Base-by-base conservation (phyloP, 1,284 basidiomycete species). In the Ustilago shanxiensis region DNA sequence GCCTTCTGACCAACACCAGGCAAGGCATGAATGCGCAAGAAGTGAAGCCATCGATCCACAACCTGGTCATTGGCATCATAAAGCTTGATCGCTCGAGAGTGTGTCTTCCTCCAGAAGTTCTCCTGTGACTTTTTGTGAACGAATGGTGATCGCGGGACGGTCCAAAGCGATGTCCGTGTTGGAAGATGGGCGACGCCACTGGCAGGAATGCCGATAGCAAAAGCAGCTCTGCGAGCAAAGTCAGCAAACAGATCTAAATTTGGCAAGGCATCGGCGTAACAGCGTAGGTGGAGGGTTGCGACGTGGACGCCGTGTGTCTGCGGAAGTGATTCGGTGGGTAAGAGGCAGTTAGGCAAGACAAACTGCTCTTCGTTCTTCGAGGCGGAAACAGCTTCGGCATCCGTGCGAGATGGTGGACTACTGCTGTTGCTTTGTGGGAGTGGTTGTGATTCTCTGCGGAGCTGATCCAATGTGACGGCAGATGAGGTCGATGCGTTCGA, bases 71-170 rank as follows among this genome's bases (percentile, higher is more conserved):
- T 90, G 11, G 95, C 90, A 86, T 99, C 95, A 89, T 90, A 98
- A 1, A 95, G 92, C 87, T 95, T 95, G 88, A 99, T 91, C 24
- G 90, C 90, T 16, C 95, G 89, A 81, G 92, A 93, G 85, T 96
- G 93, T 62, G 93, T 92, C 81, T 89, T 89, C 33, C 94, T 88
- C 87, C 95, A 92, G 86, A 98, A 99, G 88, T 98, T 98, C 88
- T 99, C 95, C 87, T 98, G 95, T 22, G 90, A 89, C 87, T 97
- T 98, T 86, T 99, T 99, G 87, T 96, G 92, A 9, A 91, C 92
- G 86, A 98, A 98, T 3, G 95, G 95, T 3, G 91, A 90, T 49
- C 92, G 90, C 11, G 90, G 89, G 14, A 98, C 95, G 0, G 96
- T 98, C 91, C 93, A 95, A 10, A 98, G 88, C 9, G 90, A 89